phyloP scores from a whole-genome alignment of 2,329 filamentous ascomycete genomes.

The Thelonectria olida region DNA sequence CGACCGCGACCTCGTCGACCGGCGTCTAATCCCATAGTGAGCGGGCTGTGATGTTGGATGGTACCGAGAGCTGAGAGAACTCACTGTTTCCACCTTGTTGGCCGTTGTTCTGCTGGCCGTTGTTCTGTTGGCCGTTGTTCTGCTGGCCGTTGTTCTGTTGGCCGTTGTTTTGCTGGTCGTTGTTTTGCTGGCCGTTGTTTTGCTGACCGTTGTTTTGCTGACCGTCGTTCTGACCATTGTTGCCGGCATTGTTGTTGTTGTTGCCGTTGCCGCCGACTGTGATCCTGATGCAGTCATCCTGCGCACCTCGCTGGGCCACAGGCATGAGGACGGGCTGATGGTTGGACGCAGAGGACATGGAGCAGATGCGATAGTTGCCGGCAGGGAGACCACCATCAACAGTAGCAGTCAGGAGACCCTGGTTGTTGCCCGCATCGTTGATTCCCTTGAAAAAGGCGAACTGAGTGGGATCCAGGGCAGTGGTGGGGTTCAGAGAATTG shows the following conservation, averaged over 20 bases:
- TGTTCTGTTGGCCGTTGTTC: constrained; percentile 10
- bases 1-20: neutral
- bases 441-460: constrained; percentile 75
- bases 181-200: constrained; percentile 22
- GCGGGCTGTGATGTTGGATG: neutral
- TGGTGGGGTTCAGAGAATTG: constrained; percentile 56
- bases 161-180: constrained; percentile 9
- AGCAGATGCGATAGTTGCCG: constrained; percentile 73
- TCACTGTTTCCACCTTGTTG: neutral
- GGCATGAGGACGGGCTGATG: constrained; percentile 74
- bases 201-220: constrained; percentile 12
- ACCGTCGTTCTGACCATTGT: constrained; percentile 21
- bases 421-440: constrained; percentile 67
- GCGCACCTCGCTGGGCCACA: constrained; percentile 71
- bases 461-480: constrained; percentile 61
- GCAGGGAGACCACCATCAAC: constrained; percentile 67
- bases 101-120: constrained; percentile 5
- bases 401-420: constrained; percentile 61
- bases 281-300: constrained; percentile 72
- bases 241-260: constrained; percentile 30
- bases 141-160: constrained; percentile 17
- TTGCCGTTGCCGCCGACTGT: constrained; percentile 53
- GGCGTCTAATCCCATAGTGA: constrained; percentile 4
- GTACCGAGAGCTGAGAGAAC: neutral
- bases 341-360: constrained; percentile 70